Evolutionary conservation across 805 yeast species (phyloP), one percentile per base, ranked within the genome.

Genomic region (Starmerella stellata): DNA sequence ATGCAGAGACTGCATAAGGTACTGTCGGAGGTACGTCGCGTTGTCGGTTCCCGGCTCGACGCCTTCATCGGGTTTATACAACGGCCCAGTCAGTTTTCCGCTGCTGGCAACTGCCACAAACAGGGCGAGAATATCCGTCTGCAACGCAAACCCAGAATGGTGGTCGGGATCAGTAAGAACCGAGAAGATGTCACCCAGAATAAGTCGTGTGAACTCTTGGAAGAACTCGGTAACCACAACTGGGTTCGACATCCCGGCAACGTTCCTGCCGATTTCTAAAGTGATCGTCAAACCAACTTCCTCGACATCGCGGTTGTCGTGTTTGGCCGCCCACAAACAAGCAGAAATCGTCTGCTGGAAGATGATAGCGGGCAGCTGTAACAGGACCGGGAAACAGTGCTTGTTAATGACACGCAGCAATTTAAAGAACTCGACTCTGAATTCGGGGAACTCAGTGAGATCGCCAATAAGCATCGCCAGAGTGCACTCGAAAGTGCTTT

Each of bases 81-180:
- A 65, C 23, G 96, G 93, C 36, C 71, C 75, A 13, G 70, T 61
- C 40, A 90, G 79, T 44, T 71, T 74, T 43, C 74, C 69, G 45
- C 73, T 77, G 55, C 80, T 80, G 13, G 87, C 90, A 44, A 87
- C 64, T 43, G 79, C 79, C 46, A 90, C 72, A 61, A 90, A 68
- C 56, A 75, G 78, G 42, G 93, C 76, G 51, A 90, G 68, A 45
- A 92, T 66, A 53, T 78, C 78, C 5, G 93, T 69, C 62, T 90
- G 99, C 49, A 75, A 69, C 44, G 77, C 72, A 64, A 90, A 90
- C 1, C 96, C 96, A 21, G 96, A 81, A 62, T 90, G 87, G 60
- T 90, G 99, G 59, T 90, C 99, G 7, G 95, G 76, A 58, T 90
- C 96, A 2, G 98, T 90, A 41, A 90, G 68, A 24, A 90, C 96